phyloP scores from a whole-genome alignment of 139 green algal species.

The Tetratostichococcus sp. region DNA sequence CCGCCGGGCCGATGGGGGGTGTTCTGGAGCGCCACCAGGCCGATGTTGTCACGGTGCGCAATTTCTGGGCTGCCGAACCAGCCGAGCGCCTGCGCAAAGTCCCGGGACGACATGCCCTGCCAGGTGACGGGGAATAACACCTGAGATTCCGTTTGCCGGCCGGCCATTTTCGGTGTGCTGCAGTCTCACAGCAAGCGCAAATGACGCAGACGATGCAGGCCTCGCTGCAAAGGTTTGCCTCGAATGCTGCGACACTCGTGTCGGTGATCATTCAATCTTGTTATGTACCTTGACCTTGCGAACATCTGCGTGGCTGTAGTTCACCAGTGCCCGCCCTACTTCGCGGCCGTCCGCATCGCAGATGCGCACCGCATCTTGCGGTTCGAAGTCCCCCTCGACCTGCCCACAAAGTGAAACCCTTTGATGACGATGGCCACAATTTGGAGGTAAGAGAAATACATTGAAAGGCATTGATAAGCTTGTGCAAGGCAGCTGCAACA shows the following conservation, averaged over 20 bases:
- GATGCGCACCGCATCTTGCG: constrained; percentile 68
- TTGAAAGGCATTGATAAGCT: background rate
- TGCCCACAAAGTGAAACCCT: background rate
- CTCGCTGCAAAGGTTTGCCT: background rate
- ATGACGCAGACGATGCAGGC: too few relatives aligned
- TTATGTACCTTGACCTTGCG: constrained; percentile 25
- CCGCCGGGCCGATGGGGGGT: too few relatives aligned
- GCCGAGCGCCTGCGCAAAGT: constrained; percentile 39
- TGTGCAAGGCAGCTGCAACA: background rate
- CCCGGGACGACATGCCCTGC: constrained; percentile 39
- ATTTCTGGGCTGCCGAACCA: constrained; percentile 56
- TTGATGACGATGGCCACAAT: background rate
- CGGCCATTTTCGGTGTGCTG: too few relatives aligned
- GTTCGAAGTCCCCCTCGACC: background rate
- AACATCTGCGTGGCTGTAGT: constrained; percentile 61
- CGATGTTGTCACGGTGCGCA: constrained; percentile 60
- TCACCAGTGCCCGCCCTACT: constrained; percentile 77
- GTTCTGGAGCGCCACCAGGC: constrained; percentile 20
- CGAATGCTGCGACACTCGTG: background rate
- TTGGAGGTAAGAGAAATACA: too few relatives aligned
- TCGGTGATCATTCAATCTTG: background rate
- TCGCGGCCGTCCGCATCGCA: constrained; percentile 65
- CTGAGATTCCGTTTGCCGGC: too few relatives aligned
- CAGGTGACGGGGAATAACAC: too few relatives aligned
- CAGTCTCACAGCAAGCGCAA: too few relatives aligned